Percentiles rank a stretch among this genome's conserved stretches.
These are phyloP conservation scores for Cutaneotrichosporon sp. DNA, from an alignment of 1,284 basidiomycete species.

Conservation along the genomic window DNA sequence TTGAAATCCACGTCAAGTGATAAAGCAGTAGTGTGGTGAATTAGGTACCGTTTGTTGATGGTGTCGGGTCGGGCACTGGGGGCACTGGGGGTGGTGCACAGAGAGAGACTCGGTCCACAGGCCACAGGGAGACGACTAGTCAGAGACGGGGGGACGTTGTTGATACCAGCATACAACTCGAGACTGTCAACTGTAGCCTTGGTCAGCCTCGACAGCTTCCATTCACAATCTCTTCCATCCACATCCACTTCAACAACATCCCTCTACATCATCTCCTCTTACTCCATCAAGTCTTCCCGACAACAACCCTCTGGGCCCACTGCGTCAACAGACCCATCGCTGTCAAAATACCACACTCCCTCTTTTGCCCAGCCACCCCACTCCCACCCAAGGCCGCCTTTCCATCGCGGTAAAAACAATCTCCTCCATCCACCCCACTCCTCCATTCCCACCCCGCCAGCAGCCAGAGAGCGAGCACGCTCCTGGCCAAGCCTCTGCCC, in stretches of 20 bases:
- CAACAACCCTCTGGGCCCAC: background rate
- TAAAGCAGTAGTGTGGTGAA: no score
- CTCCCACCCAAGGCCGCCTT: background rate
- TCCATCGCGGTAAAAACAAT: background rate
- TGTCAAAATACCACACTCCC: background rate
- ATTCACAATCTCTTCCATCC: no score
- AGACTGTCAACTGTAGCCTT: no score
- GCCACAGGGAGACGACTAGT: background rate
- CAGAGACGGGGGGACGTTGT: background rate
- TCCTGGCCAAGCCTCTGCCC: background rate
- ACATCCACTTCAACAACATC: no score
- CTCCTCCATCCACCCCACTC: background rate
- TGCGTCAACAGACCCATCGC: background rate
- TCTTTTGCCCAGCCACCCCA: background rate
- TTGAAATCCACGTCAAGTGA: background rate
- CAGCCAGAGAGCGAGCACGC: background rate
- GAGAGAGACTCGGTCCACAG: no score
- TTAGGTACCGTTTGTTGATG: slow-evolving; percentile 1
- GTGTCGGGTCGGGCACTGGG: no score
- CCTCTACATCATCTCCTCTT: no score
- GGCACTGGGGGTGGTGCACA: no score
- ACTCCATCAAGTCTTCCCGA: no score
- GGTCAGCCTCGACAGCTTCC: no score
- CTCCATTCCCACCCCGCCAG: background rate
- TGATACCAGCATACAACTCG: no score